Evolutionary conservation across 2,329 filamentous ascomycete species (phyloP).

Genomic region (Fusarium sp.): DNA sequence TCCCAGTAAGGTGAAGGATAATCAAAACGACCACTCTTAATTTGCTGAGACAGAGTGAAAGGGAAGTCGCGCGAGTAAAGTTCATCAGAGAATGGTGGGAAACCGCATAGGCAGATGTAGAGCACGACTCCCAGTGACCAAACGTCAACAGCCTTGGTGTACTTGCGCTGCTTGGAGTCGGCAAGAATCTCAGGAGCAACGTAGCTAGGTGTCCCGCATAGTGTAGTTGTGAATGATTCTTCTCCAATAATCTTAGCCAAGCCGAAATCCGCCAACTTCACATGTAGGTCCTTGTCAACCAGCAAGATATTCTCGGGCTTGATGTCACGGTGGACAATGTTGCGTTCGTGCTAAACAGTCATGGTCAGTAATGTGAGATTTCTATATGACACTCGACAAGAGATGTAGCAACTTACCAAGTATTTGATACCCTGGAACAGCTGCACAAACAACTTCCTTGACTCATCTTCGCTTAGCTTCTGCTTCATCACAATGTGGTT

Average conservation of each 20-base stretch:
- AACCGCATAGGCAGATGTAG: conserved; percentile 97
- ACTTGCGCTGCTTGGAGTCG: conserved; percentile 83
- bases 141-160: conserved; percentile 94
- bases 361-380: conserved; percentile 11
- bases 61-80: conserved; percentile 85
- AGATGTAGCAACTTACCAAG: conserved; percentile 71
- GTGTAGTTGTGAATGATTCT: conserved; percentile 95
- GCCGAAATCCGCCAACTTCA: conserved; percentile 97
- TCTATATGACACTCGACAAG: background rate
- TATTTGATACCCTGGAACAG: conserved; percentile 96
- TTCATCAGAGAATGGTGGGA: conserved; percentile 97
- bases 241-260: conserved; percentile 98
- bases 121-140: conserved; percentile 98
- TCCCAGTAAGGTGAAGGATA: conserved; percentile 96
- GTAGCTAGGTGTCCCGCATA: conserved; percentile 97
- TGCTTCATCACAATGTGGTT: conserved; percentile 93
- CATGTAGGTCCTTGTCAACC: conserved; percentile 83
- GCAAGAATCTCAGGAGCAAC: conserved; percentile 96
- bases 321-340: conserved; percentile 97
- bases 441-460: conserved; percentile 89
- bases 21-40: conserved; percentile 88
- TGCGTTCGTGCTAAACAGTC: conserved; percentile 83
- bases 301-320: conserved; percentile 97
- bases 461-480: conserved; percentile 86
- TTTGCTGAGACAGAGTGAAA: conserved; percentile 90